Evolutionary conservation across 768 basidiomycete genomes (phyloP).

Genomic region (Calocybe gangraenosa): DNA sequence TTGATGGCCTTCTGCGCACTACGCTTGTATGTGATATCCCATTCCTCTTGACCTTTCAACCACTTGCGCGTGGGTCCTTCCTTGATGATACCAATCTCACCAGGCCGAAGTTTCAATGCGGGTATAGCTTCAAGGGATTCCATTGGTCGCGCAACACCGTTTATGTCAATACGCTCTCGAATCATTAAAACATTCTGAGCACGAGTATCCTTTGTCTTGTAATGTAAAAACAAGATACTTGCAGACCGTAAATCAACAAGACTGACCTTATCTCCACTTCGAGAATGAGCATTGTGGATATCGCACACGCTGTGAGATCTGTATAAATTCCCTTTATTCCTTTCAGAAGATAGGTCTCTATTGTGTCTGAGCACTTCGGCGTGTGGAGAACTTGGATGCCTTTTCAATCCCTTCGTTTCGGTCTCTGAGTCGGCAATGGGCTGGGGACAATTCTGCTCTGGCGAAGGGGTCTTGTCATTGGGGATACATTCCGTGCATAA

Average conservation of each 20-base stretch:
- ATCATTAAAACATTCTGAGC: slow-evolving; percentile 44
- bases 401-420: too few species aligned
- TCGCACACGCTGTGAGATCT: slow-evolving; percentile 8
- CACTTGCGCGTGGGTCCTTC: slow-evolving; percentile 70
- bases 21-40: slow-evolving; percentile 52
- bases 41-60: slow-evolving; percentile 52
- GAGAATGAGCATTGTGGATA: background rate
- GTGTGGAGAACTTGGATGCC: too few species aligned
- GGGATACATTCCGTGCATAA: slow-evolving; percentile 17
- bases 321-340: too few species aligned
- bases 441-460: too few species aligned
- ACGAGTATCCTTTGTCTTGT: slow-evolving; percentile 8
- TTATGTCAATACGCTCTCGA: slow-evolving; percentile 67
- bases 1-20: slow-evolving; percentile 38
- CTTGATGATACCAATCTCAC: slow-evolving; percentile 68
- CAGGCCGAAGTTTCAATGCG: slow-evolving; percentile 46
- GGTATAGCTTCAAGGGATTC: slow-evolving; percentile 53
- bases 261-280: background rate
- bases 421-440: too few species aligned
- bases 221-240: background rate
- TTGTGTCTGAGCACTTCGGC: too few species aligned
- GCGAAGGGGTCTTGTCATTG: too few species aligned
- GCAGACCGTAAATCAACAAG: background rate
- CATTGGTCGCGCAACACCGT: slow-evolving; percentile 58
- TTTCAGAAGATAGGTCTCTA: too few species aligned